Percentiles rank a stretch among this genome's conserved stretches.
Evolutionary conservation across 2,329 filamentous ascomycete genomes (phyloP).

Genomic region (Huntiella savannae): DNA sequence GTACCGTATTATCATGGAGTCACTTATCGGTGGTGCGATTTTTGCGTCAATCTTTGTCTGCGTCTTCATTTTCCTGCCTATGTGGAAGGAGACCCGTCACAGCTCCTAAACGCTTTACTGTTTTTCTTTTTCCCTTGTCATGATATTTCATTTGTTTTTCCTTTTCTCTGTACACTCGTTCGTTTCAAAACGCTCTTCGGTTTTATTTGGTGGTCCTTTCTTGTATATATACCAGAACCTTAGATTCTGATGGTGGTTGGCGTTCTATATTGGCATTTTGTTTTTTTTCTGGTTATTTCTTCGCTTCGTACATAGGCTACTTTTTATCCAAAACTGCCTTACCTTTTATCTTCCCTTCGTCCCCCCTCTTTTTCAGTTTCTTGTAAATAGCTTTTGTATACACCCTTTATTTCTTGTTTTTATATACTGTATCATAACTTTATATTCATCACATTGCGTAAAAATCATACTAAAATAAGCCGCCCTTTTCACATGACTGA

Average conservation of each 20-base stretch:
- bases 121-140: background rate
- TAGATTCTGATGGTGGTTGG: slow-evolving; percentile 1
- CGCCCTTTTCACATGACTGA: slow-evolving; percentile 28
- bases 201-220: background rate
- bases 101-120: background rate
- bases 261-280: background rate
- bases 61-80: slow-evolving; percentile 25
- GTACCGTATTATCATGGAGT: slow-evolving; percentile 26
- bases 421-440: background rate
- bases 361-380: slow-evolving; percentile 1
- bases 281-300: background rate
- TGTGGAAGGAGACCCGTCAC: slow-evolving; percentile 22
- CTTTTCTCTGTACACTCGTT: background rate
- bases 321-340: too few relatives aligned
- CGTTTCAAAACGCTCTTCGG: background rate
- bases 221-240: slow-evolving; percentile 1
- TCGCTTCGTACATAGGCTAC: background rate
- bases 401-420: slow-evolving; percentile 5
- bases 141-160: background rate
- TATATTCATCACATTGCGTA: background rate
- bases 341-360: background rate
- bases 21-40: slow-evolving; percentile 20
- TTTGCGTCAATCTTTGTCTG: slow-evolving; percentile 21
- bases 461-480: background rate
- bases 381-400: slow-evolving; percentile 9